Conservation (phyloP, 192 early-diverging fungal species). For the Rhizoclosmatium sp. region DNA sequence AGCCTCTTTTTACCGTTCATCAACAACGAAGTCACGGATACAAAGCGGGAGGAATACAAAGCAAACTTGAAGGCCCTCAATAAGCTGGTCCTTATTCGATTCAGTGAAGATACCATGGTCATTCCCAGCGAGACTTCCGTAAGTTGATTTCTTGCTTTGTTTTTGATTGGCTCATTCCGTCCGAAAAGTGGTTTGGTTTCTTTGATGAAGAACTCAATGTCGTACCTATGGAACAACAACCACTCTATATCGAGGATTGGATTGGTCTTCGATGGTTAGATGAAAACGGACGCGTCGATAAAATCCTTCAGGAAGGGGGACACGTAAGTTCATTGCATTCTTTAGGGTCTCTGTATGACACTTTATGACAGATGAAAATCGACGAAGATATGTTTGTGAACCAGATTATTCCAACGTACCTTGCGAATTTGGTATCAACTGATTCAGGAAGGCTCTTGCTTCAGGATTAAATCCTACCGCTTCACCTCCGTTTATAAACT, state of each 20-base stretch:
- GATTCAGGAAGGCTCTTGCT: no score
- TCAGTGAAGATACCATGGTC: conserved; percentile 81
- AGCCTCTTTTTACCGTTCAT: conserved; percentile 89
- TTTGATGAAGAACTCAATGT: conserved; percentile 48
- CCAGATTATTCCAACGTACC: conserved; percentile 19
- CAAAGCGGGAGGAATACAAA: conserved; percentile 64
- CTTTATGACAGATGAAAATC: conserved; percentile 22
- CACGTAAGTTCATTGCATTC: conserved; percentile 40
- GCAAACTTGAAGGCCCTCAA: conserved; percentile 68
- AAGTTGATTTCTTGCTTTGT: neutral
- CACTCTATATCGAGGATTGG: conserved; percentile 55
- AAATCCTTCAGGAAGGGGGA: conserved; percentile 33
- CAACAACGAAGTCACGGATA: conserved; percentile 75
- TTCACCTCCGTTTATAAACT: no score
- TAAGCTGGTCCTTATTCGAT: conserved; percentile 83
- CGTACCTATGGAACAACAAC: conserved; percentile 40
- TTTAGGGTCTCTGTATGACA: neutral
- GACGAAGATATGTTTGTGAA: conserved; percentile 20
- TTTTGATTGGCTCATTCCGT: conserved; percentile 8
- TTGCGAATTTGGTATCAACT: neutral
- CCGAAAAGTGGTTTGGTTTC: conserved; percentile 47
- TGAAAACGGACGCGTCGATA: conserved; percentile 41
- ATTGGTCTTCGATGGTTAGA: conserved; percentile 48
- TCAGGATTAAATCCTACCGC: no score
- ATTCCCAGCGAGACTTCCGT: conserved; percentile 56